Evolutionary conservation across 306 rosid species (phyloP).

Genomic region (Begonia fuchsioides): DNA sequence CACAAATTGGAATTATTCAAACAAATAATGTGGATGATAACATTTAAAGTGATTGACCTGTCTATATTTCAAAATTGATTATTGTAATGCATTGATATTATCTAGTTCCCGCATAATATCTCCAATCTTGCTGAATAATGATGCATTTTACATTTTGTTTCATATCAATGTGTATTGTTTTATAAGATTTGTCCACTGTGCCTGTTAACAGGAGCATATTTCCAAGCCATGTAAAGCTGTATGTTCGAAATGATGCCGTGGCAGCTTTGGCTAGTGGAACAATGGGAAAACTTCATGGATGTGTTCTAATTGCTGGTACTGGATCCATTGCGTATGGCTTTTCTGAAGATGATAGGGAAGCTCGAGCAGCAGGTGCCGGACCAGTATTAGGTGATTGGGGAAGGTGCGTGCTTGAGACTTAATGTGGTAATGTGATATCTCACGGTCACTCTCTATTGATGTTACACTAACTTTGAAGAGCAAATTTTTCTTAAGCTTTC

Average conservation of each 20-base stretch:
- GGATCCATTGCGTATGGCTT: constrained; percentile 84
- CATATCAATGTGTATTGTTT: background rate
- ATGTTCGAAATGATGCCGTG: constrained; percentile 87
- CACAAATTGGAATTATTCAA: no score
- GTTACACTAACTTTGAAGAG: background rate
- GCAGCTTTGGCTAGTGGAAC: constrained; percentile 96
- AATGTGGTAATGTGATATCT: background rate
- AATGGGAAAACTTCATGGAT: constrained; percentile 77
- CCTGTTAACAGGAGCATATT: constrained; percentile 46
- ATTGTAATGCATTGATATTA: no score
- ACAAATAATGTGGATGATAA: no score
- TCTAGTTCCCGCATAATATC: no score
- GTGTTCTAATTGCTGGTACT: constrained; percentile 90
- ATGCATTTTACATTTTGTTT: no score
- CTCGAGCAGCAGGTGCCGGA: constrained; percentile 92
- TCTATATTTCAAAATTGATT: no score
- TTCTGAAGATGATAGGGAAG: constrained; percentile 81
- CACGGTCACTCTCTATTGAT: background rate
- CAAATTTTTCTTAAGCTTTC: background rate
- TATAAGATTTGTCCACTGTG: background rate
- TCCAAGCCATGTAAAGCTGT: constrained; percentile 60
- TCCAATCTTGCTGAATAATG: no score
- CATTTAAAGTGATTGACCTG: no score
- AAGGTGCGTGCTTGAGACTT: constrained; percentile 28
- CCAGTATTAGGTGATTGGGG: constrained; percentile 98